These are phyloP conservation scores for Carex scoparia DNA, from an alignment of 176 grass and related monocot genomes.

Conservation along the genomic window DNA sequence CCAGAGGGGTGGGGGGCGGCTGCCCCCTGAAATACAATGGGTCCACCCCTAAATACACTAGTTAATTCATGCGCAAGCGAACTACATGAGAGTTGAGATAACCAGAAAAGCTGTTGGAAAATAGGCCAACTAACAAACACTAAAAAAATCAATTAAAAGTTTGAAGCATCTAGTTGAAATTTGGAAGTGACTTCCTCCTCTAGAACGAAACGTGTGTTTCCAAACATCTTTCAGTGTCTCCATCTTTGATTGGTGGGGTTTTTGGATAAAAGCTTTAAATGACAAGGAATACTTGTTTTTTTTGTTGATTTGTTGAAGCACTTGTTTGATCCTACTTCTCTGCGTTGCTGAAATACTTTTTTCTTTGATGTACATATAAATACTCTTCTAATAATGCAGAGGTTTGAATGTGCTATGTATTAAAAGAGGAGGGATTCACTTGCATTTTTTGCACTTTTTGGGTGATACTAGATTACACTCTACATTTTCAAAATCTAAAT, in stretches of 20 bases:
- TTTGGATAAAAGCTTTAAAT: not conserved
- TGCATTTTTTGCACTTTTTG: too few species aligned
- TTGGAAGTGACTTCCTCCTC: not conserved
- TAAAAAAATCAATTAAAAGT: not conserved
- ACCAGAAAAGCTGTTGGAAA: not conserved
- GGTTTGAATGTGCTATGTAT: too few species aligned
- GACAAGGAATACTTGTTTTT: not conserved
- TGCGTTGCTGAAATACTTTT: not conserved
- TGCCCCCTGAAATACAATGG: too few species aligned
- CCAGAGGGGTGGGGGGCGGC: too few species aligned
- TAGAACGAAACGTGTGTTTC: not conserved
- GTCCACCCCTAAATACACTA: too few species aligned
- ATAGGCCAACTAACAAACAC: not conserved
- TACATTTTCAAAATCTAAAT: too few species aligned
- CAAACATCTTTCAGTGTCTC: constrained; percentile 7
- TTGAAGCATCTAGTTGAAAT: not conserved
- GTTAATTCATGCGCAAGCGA: too few species aligned
- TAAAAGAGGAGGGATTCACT: too few species aligned
- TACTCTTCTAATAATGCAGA: too few species aligned
- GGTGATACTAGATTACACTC: too few species aligned
- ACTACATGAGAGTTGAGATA: not conserved
- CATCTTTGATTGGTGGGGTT: not conserved
- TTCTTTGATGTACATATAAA: not conserved
- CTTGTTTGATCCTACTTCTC: not conserved
- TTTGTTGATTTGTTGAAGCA: too few species aligned